A percentile compares a stretch with the other conserved stretches of the same genome.
Evolutionary conservation across 2,329 filamentous ascomycete species (phyloP).

Genomic region (Paraconiothyrium sp.): DNA sequence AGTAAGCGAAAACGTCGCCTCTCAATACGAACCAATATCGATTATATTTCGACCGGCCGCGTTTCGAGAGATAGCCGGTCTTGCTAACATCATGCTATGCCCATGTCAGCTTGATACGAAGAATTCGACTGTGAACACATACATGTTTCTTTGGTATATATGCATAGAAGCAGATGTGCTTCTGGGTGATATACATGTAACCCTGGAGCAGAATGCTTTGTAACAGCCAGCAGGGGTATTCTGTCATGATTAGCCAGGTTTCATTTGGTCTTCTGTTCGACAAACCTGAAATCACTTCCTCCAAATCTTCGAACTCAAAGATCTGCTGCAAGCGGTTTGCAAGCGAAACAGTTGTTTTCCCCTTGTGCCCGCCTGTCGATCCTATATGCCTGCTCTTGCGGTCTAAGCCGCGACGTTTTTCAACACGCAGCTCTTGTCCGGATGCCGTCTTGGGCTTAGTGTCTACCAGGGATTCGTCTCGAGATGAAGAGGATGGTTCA

Average conservation of each 20-base stretch:
- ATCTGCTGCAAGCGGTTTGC: constrained; percentile 76
- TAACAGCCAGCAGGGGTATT: constrained; percentile 93
- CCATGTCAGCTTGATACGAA: constrained; percentile 28
- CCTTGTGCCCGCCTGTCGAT: constrained; percentile 30
- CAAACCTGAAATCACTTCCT: constrained; percentile 82
- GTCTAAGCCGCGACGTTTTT: constrained; percentile 32
- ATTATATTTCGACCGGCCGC: constrained; percentile 87
- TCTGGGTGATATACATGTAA: constrained; percentile 93
- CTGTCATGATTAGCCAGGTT: constrained; percentile 53
- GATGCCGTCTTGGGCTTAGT: constrained; percentile 34
- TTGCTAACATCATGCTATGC: constrained; percentile 68
- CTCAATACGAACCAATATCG: constrained; percentile 95
- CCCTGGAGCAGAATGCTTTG: constrained; percentile 93
- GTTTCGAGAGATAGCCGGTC: constrained; percentile 88
- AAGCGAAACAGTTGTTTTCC: constrained; percentile 63
- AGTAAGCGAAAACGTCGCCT: constrained; percentile 92
- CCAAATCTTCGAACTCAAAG: constrained; percentile 74
- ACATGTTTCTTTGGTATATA: constrained; percentile 94
- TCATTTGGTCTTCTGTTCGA: background rate
- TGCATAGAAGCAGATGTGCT: constrained; percentile 96
- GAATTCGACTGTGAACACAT: constrained; percentile 47
- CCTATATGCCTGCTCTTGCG: constrained; percentile 41
- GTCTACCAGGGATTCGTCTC: constrained; percentile 24
- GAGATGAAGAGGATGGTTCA: constrained; percentile 17
- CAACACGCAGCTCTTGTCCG: constrained; percentile 32